Base-by-base conservation (phyloP, 2,329 filamentous ascomycete genomes). In the Seiridium cupressi region DNA sequence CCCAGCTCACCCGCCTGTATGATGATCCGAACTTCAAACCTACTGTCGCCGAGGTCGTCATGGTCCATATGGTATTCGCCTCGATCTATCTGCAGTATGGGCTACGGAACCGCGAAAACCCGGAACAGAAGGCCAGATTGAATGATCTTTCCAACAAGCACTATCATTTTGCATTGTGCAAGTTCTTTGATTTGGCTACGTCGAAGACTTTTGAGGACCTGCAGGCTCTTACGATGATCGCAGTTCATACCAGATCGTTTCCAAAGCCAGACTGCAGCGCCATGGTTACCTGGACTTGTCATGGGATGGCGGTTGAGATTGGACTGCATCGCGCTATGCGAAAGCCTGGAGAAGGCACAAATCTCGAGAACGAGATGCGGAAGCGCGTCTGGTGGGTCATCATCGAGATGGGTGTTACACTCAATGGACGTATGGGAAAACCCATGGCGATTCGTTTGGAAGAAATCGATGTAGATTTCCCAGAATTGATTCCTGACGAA, bases 351-450 rank as follows among this genome's bases (percentile, higher is more conserved):
- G 76, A 79, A 57, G 72, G 70, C 11, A 83, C 80, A 1, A 81
- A 77, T n/a, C 80, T 93, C 1, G 85, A 89, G 5, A 84, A 90
- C 61, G 91, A 96, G 71, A 72, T 93, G 73, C 84, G 91, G 32
- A 93, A 93, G 75, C 83, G 92, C 13, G 81, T 88, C 0, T 96
- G 92, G 79, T 96, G 91, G 89, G 81, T 81, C 5, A 80, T 93
- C 9, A 75, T 93, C 46, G 79, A 83, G 4, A 80, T 93, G 11
- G 82, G 87, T 61, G 80, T 90, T 8, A 86, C 85, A n/a, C 77
- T 94, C 8, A 87, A 87, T 65, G 90, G 90, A 26, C 91, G 90
- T 60, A 84, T 93, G 42, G 92, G 92, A 18, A 82, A 88, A 13
- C 92, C 92, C 1, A 90, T 95, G 83, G 85, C 88, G 1, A 83